Percentiles rank a stretch among this genome's conserved stretches.
phyloP scores from a whole-genome alignment of 805 yeast species.

The Debaryomyces maramus region DNA sequence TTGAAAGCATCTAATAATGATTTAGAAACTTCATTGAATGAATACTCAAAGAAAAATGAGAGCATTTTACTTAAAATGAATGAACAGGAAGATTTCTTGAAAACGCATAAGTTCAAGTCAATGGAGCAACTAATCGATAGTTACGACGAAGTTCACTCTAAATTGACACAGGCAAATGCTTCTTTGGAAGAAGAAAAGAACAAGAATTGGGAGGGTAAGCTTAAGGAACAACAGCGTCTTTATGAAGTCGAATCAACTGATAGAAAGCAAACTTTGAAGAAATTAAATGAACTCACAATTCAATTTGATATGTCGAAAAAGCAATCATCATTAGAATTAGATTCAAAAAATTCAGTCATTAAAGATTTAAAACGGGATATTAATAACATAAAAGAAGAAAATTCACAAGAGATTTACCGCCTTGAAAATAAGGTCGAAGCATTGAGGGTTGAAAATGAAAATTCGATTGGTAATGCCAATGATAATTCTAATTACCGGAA shows the following conservation, averaged over 20 bases:
- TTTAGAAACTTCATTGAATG: constrained; percentile 30
- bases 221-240: constrained; percentile 22
- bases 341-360: constrained; percentile 33
- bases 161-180: constrained; percentile 13
- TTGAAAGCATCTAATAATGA: constrained; percentile 41
- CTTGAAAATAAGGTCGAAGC: constrained; percentile 72
- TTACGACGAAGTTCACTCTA: constrained; percentile 14
- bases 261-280: constrained; percentile 19
- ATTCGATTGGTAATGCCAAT: constrained; percentile 13
- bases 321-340: constrained; percentile 33
- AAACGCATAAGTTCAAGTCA: constrained; percentile 24
- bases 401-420: constrained; percentile 49
- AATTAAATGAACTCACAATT: constrained; percentile 30
- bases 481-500: neutral
- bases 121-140: constrained; percentile 28
- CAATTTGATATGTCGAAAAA: constrained; percentile 32
- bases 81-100: constrained; percentile 41
- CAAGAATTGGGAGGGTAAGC: constrained; percentile 25
- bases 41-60: constrained; percentile 30
- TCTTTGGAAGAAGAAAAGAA: constrained; percentile 18
- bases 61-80: constrained; percentile 28
- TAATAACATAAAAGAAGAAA: constrained; percentile 34
- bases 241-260: constrained; percentile 23
- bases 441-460: constrained; percentile 63
- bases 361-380: constrained; percentile 29